Conservation (phyloP, 805 yeast genomes). For the Myxozyma mucilagina region DNA sequence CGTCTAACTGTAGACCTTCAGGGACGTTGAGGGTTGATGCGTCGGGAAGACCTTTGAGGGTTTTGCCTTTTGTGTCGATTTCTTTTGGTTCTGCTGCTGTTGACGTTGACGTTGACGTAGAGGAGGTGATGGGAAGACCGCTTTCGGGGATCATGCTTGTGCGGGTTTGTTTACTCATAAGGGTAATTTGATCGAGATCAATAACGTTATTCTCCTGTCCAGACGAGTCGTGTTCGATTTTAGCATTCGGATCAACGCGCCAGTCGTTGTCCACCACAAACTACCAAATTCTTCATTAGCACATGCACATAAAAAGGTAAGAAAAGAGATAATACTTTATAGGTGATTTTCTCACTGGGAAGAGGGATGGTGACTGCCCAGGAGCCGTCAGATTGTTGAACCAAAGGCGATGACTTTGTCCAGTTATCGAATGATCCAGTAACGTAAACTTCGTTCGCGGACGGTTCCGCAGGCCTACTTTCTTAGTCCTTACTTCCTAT, state of each 20-base stretch:
- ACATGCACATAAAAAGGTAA: neutral
- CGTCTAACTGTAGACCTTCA: neutral
- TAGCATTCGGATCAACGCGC: slow-evolving; percentile 48
- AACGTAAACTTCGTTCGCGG: slow-evolving; percentile 60
- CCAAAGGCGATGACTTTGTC: slow-evolving; percentile 60
- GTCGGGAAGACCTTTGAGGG: neutral
- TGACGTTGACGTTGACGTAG: neutral
- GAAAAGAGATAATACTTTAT: slow-evolving; percentile 40
- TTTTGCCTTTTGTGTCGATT: neutral
- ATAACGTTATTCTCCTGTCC: slow-evolving; percentile 58
- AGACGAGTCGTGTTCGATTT: slow-evolving; percentile 48
- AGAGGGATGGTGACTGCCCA: slow-evolving; percentile 62
- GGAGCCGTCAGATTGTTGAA: slow-evolving; percentile 60
- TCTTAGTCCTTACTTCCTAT: too few relatives aligned
- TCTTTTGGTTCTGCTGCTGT: neutral
- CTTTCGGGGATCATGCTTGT: slow-evolving; percentile 43
- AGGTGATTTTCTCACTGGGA: slow-evolving; percentile 46
- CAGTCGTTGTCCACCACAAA: slow-evolving; percentile 73
- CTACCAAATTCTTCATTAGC: slow-evolving; percentile 35
- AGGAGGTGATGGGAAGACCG: slow-evolving; percentile 36
- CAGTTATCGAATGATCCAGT: slow-evolving; percentile 74
- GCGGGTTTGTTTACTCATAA: slow-evolving; percentile 14
- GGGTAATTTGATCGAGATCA: slow-evolving; percentile 43
- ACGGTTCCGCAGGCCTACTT: slow-evolving; percentile 44
- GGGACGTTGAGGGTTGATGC: neutral